A percentile compares a stretch with the other conserved stretches of the same genome.
Evolutionary conservation across 768 basidiomycete genomes (phyloP).

Genomic region (Tricholoma bakamatsutake): DNA sequence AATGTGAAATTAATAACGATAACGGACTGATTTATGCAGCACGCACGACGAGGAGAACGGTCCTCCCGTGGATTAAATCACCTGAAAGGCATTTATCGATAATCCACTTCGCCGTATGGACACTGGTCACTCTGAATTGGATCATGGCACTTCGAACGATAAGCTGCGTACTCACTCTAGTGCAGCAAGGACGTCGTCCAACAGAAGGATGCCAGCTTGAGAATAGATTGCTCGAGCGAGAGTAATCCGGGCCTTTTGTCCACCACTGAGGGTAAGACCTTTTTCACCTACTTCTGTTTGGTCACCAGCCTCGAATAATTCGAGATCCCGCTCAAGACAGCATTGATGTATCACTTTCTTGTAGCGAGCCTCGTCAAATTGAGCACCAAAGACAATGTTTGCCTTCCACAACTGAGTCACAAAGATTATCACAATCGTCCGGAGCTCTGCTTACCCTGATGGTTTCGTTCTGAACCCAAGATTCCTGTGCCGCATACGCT

Average conservation of each 20-base stretch:
- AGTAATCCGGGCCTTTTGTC: conserved; percentile 45
- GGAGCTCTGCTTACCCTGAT: conserved; percentile 38
- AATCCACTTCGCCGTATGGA: conserved; percentile 78
- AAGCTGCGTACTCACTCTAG: conserved; percentile 36
- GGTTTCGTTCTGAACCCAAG: conserved; percentile 81
- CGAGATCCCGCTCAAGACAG: conserved; percentile 66
- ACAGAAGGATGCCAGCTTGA: conserved; percentile 52
- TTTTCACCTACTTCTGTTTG: conserved; percentile 69
- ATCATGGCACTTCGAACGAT: background rate
- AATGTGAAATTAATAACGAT: background rate
- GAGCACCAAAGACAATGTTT: conserved; percentile 78
- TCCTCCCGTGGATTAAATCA: conserved; percentile 70
- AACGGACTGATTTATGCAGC: background rate
- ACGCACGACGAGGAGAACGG: conserved; percentile 73
- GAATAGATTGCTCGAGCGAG: conserved; percentile 43
- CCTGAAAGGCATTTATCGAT: conserved; percentile 76
- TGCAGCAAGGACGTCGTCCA: conserved; percentile 71
- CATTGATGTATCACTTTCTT: conserved; percentile 72
- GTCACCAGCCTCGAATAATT: conserved; percentile 64
- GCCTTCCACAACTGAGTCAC: conserved; percentile 31
- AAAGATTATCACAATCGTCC: background rate
- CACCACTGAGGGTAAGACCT: conserved; percentile 53
- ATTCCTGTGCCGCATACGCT: conserved; percentile 79
- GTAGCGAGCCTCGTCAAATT: conserved; percentile 73
- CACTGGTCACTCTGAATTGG: conserved; percentile 23